A percentile compares a stretch with the other conserved stretches of the same genome.
Conservation (phyloP, 192 early-diverging fungal genomes). For the Ambispora gerdemannii region DNA sequence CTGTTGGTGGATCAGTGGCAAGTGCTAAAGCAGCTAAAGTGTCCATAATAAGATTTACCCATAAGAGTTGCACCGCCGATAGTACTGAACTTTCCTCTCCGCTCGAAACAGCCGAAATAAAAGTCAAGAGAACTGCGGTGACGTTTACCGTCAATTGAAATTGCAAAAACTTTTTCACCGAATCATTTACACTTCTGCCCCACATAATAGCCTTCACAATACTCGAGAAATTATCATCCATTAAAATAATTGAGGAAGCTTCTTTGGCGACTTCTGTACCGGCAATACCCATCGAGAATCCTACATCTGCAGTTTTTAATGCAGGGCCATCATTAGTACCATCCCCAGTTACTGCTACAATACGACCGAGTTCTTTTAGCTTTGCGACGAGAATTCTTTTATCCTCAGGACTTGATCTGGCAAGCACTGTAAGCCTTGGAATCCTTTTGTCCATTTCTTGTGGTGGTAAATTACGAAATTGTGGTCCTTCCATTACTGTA, state of each 20-base stretch:
- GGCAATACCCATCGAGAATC: conserved; percentile 99
- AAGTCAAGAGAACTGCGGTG: conserved; percentile 77
- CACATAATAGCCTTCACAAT: conserved; percentile 97
- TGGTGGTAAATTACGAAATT: conserved; percentile 78
- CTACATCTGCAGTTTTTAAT: conserved; percentile 91
- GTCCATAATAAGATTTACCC: conserved; percentile 99
- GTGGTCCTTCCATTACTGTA: conserved; percentile 92
- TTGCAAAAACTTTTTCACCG: conserved; percentile 97
- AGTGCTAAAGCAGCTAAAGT: conserved; percentile 95
- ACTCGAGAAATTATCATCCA: conserved; percentile 98
- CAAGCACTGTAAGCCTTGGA: conserved; percentile 91
- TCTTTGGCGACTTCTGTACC: conserved; percentile 99
- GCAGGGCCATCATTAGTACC: conserved; percentile 99
- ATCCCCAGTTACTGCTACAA: conserved; percentile 98
- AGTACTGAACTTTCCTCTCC: conserved; percentile 76
- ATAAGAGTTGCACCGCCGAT: conserved; percentile 93
- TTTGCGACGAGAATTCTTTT: conserved; percentile 92
- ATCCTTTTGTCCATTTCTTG: conserved; percentile 91
- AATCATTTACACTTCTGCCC: conserved; percentile 94
- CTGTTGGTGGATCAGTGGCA: conserved; percentile 90
- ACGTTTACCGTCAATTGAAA: conserved; percentile 99
- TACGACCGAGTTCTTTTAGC: conserved; percentile 86
- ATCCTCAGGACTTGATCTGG: conserved; percentile 90
- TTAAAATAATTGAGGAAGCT: conserved; percentile 91
- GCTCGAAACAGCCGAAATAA: conserved; percentile 69